Conservation (phyloP, 73 alveolate genomes). For the Stentor roeselii region DNA sequence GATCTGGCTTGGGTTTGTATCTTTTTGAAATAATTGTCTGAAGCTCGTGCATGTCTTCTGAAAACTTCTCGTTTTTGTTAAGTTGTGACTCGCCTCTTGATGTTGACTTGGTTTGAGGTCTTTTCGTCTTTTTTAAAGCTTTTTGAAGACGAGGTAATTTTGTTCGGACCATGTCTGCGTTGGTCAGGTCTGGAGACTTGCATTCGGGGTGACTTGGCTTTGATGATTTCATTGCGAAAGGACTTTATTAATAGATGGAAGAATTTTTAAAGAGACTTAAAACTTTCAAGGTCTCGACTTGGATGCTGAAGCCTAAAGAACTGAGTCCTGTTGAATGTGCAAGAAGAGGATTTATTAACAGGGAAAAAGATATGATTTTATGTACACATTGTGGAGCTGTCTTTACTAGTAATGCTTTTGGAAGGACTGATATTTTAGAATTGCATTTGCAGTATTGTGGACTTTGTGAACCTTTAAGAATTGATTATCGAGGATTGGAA, state of each 20-base stretch:
- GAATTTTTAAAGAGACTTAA: not conserved
- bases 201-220: no score
- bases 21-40: not conserved
- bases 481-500: not conserved
- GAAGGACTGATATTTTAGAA: not conserved
- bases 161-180: not conserved
- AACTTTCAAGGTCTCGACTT: not conserved
- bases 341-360: not conserved
- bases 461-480: not conserved
- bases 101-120: not conserved
- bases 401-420: no score
- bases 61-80: not conserved
- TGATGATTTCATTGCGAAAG: no score
- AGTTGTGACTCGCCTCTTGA: not conserved
- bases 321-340: conserved; percentile 10
- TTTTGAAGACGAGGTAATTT: not conserved
- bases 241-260: no score
- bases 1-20: not conserved
- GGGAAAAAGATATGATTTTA: not conserved
- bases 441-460: not conserved
- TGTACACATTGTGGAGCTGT: conserved; percentile 7
- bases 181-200: not conserved
- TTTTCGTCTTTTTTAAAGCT: not conserved
- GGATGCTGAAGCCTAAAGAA: not conserved
- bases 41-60: not conserved